Base-by-base conservation (phyloP, 2,329 filamentous ascomycete genomes). In the Dothidotthia symphoricarpi region DNA sequence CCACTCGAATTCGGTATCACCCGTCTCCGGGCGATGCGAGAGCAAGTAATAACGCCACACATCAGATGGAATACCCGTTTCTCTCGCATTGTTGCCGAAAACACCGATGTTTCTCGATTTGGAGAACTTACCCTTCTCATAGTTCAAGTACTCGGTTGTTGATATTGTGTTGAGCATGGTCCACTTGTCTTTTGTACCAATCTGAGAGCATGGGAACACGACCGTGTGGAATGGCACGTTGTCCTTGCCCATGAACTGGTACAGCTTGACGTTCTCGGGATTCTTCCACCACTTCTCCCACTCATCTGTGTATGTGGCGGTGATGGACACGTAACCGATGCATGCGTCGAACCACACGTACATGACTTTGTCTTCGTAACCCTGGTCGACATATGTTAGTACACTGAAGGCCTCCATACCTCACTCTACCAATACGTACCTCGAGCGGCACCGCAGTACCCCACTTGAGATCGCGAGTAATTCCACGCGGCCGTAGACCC, bases 261-360 rank as follows among this genome's bases (percentile, higher is more conserved):
- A 95, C 10, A 96, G 78, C 61, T 85, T 80, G 31, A 96, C 89
- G 24, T 95, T 77, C 29, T 95, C 84, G 0, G 88, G 88, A 65
- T 94, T 85, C 61, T 85, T 83, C 90, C 90, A 96, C 90, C 90
- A 96, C 61, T 87, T 78, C 72, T 95, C 83, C 90, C 90, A 96
- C 47, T 94, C 77, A 29, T 82, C 77, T 4, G 89, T 95, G 67
- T 95, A 95, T 55, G 82, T 89, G 49, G 87, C 88, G 1, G 90
- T 95, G 53, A 96, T 96, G 2, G 88, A 95, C n/a, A 89, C 83
- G 64, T 96, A 96, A 14, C 90, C 90, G 59, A 95, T 93, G 68
- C 87, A 93, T 37, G 88, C 88, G 64, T 95, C 88, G 63, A 96
- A 88, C 88, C 85, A 87, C 43, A 95, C 89, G 61, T 96, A 96